Percentiles rank a stretch among this genome's conserved stretches.
Evolutionary conservation across 2,329 filamentous ascomycete genomes (phyloP).

Genomic region (Alternaria arbusti): DNA sequence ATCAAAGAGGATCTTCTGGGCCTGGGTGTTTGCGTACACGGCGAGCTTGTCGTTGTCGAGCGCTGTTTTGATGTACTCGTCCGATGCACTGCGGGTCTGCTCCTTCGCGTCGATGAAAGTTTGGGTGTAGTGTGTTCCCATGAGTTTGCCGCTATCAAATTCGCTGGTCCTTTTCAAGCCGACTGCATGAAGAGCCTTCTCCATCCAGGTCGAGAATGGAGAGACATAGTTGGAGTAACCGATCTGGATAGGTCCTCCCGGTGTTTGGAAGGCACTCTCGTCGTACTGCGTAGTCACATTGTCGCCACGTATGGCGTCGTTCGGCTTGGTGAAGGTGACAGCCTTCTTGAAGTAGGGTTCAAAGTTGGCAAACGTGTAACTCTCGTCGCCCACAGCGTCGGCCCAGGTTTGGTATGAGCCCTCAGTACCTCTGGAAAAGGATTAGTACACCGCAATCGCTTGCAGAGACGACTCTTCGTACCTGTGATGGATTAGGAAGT

Average conservation of each 20-base stretch:
- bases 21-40: constrained; percentile 43
- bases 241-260: constrained; percentile 18
- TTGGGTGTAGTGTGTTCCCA: constrained; percentile 16
- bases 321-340: constrained; percentile 33
- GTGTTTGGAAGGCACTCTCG: constrained; percentile 1
- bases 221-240: constrained; percentile 25
- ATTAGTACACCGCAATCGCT: background rate
- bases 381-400: background rate
- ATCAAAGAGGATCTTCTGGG: constrained; percentile 46
- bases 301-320: constrained; percentile 5
- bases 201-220: constrained; percentile 21
- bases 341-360: constrained; percentile 26
- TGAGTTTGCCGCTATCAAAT: constrained; percentile 23
- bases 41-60: background rate
- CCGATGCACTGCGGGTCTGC: constrained; percentile 9
- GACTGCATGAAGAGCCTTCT: constrained; percentile 16
- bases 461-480: background rate
- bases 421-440: background rate
- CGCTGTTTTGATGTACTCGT: constrained; percentile 10
- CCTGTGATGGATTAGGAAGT: background rate
- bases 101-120: constrained; percentile 33
- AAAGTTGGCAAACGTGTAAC: background rate
- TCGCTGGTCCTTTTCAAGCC: constrained; percentile 14
- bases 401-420: background rate
- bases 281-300: constrained; percentile 18